Conservation (phyloP, 1,284 basidiomycete genomes). For the Ganoderma meredithae region DNA sequence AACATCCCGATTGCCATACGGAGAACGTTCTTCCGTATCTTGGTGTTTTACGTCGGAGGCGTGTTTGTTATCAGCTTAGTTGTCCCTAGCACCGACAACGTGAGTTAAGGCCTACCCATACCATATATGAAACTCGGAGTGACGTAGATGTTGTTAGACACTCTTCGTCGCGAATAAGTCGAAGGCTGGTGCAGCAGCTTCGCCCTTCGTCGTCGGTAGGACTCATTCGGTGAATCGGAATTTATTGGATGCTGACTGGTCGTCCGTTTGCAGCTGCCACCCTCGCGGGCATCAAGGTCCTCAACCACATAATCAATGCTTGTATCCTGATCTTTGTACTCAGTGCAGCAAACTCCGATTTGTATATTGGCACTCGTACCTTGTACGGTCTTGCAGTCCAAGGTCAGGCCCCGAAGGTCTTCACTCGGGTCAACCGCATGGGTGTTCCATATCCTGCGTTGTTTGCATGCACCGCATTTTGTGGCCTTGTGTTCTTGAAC, state of each 20-base stretch:
- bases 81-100: constrained; percentile 49
- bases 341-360: constrained; percentile 72
- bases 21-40: constrained; percentile 63
- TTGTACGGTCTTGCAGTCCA: constrained; percentile 74
- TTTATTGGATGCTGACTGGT: constrained; percentile 18
- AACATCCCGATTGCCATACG: constrained; percentile 64
- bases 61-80: constrained; percentile 76
- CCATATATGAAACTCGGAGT: neutral
- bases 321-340: constrained; percentile 78
- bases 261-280: constrained; percentile 50
- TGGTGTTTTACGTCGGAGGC: constrained; percentile 76
- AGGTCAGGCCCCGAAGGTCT: constrained; percentile 72
- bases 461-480: constrained; percentile 65
- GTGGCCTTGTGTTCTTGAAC: constrained; percentile 68
- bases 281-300: constrained; percentile 60
- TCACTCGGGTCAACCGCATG: constrained; percentile 54
- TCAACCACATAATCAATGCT: constrained; percentile 79
- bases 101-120: constrained; percentile 23
- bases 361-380: constrained; percentile 72
- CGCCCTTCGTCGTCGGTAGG: constrained; percentile 79
- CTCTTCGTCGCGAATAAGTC: constrained; percentile 67
- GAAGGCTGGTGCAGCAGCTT: constrained; percentile 72
- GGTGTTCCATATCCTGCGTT: constrained; percentile 48
- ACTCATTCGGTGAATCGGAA: constrained; percentile 44
- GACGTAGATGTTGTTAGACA: constrained; percentile 32